Evolutionary conservation across 2,329 filamentous ascomycete genomes (phyloP), one percentile per base, ranked within the genome.

Genomic region (Clonostachys rosea): DNA sequence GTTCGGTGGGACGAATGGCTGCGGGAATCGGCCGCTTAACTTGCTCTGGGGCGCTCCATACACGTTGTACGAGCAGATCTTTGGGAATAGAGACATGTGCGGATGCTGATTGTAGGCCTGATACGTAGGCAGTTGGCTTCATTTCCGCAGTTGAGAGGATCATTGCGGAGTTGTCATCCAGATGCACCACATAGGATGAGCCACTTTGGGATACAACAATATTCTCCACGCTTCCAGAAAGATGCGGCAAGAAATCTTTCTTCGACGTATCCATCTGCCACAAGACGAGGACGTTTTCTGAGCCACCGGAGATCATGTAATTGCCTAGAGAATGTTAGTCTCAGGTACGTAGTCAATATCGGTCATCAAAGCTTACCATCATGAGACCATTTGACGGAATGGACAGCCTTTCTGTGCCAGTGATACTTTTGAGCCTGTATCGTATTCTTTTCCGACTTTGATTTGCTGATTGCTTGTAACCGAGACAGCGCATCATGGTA

Each of bases 91-190:
- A 66, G 17, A 71, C 68, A 36, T 75, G 70, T n/a, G 78, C 65
- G 5, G 78, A 72, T 14, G 76, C 70, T 5, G 78, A 75, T 63
- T 96, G 91, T 40, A 97, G 80, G 2, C 92, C 91, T 17, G 88
- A 86, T 49, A 96, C 81, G 58, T 91, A 94, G 16, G 88, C 82
- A 14, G 85, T 90, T 5, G 94, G 89, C 60, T 87, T 84, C 63
- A 97, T 76, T 64, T 97, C 91, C 12, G 89, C 83, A 5, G 94
- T 96, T 3, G 92, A 96, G 14, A 99, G 66, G 7, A 96, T 76
- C 78, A 97, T 92, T 47, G 86, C 76, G 2, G 91, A 96, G 66
- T 99, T 99, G 64, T 97, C 92, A 30, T 91, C 89, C 44, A 97
- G 75, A 54, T 91, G 87, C 20, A 97, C 65, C 5, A 84, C 87